Evolutionary conservation across 75 land plant genomes (phyloP), one percentile per base, ranked within the genome.

Genomic region (Ceratopteris richardii): DNA sequence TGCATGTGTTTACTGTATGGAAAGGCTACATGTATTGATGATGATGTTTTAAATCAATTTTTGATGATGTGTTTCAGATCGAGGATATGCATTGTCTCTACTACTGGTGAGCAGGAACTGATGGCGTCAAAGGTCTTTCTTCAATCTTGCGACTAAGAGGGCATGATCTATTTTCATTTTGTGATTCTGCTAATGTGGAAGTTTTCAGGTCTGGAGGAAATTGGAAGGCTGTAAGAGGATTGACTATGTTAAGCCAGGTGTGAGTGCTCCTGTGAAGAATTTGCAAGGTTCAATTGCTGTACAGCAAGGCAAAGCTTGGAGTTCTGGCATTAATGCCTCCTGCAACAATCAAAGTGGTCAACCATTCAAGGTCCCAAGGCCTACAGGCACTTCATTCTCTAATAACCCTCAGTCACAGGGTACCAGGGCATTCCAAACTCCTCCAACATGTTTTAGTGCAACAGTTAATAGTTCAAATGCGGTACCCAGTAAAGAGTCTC

Each of bases 181-280:
- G 28, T 52, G 29, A 30, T 21, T 56, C 44, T 21, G 22, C 39
- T 28, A 26, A 7, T 29, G 36, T 68, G n/a, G n/a, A 33, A 3
- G 9, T 62, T 57, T 4, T 46, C 83, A 93, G 98, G 96, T 83
- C 22, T 82, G 90, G 84, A 65, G 76, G 44, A 48, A 55, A 67
- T 72, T 88, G 60, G 74, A 72, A 26, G 62, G 61, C 44, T 63
- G 68, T 60, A 72, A 63, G 17, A 19, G 33, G 37, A 39, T 67
- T 31, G 75, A 57, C 18, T 90, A 86, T 59, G 16, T 70, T 51
- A 83, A 76, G 58, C 96, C 98, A 43, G 98, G 98, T 36, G 62
- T 71, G 33, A 82, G 77, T 72, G 64, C 66, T 54, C 79, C 80
- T 18, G 46, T 75, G 36, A 65, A 55, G 30, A 41, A 68, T 25